Percentiles rank a stretch among this genome's conserved stretches.
phyloP scores from a whole-genome alignment of 2,329 filamentous ascomycete genomes.

The Camptophora hylomeconis region DNA sequence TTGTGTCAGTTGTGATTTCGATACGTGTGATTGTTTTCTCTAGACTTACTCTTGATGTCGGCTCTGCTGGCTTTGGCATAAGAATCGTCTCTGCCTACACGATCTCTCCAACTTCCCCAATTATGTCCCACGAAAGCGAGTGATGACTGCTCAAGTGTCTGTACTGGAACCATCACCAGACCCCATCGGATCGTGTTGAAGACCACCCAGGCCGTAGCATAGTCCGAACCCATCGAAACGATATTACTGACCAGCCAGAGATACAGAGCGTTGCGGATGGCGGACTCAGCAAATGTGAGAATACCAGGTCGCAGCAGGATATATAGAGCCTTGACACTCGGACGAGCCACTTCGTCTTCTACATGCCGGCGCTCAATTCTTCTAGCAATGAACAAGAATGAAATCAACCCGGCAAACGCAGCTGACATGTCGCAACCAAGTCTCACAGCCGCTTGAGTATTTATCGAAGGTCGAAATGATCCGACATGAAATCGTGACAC shows the following conservation, averaged over 20 bases:
- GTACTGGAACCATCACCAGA: slow-evolving; percentile 59
- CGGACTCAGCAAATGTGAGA: slow-evolving; percentile 51
- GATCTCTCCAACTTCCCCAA: slow-evolving; percentile 43
- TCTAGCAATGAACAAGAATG: slow-evolving; percentile 37
- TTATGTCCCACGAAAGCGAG: slow-evolving; percentile 53
- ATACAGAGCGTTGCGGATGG: slow-evolving; percentile 55
- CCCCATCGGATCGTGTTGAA: slow-evolving; percentile 67
- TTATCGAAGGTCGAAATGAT: slow-evolving; percentile 41
- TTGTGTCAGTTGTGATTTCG: slow-evolving; percentile 1
- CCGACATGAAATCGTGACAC: slow-evolving; percentile 54
- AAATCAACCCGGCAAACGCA: slow-evolving; percentile 42
- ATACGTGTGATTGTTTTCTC: too few species aligned
- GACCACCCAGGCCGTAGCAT: slow-evolving; percentile 60
- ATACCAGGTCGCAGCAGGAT: slow-evolving; percentile 44
- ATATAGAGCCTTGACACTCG: slow-evolving; percentile 32
- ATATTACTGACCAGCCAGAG: slow-evolving; percentile 57
- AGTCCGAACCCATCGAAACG: slow-evolving; percentile 47
- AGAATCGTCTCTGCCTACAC: slow-evolving; percentile 19
- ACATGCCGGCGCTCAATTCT: slow-evolving; percentile 9
- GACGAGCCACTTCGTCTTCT: slow-evolving; percentile 17
- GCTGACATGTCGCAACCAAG: slow-evolving; percentile 47
- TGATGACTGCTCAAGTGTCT: slow-evolving; percentile 51
- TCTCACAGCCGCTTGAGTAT: slow-evolving; percentile 51
- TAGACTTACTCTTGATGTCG: slow-evolving; percentile 22
- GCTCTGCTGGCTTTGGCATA: slow-evolving; percentile 20